These are phyloP conservation scores for Emmonsiellopsis sp. DNA, from an alignment of 2,329 filamentous ascomycete genomes.

Conservation along the genomic window DNA sequence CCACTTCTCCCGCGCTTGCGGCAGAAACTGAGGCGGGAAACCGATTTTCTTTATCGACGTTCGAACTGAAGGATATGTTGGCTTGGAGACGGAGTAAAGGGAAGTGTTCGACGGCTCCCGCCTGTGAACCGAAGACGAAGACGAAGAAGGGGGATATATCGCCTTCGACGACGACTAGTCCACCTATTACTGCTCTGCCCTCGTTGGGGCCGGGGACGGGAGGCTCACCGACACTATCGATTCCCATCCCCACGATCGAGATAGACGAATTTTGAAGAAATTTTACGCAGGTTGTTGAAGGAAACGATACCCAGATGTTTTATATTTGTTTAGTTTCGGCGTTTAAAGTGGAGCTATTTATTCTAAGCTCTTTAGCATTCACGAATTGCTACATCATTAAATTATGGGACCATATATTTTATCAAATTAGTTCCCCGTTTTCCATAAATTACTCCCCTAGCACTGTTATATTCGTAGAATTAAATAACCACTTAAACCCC, in stretches of 20 bases:
- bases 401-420: neutral
- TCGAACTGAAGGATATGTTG: slow-evolving; percentile 12
- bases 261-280: too few relatives aligned
- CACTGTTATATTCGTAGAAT: neutral
- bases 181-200: neutral
- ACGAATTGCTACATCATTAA: neutral
- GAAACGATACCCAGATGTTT: too few relatives aligned
- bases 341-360: neutral
- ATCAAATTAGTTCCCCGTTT: neutral
- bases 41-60: neutral
- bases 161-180: neutral
- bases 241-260: too few relatives aligned
- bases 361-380: neutral
- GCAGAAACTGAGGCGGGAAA: neutral
- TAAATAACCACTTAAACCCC: neutral
- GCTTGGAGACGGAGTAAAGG: slow-evolving; percentile 10
- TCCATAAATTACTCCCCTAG: neutral
- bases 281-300: too few relatives aligned
- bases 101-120: neutral
- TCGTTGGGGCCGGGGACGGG: neutral
- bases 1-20: neutral
- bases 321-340: too few relatives aligned
- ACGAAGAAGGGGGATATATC: neutral
- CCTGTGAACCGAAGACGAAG: neutral
- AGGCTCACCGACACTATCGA: too few relatives aligned